Evolutionary conservation across 495 filamentous ascomycete species (phyloP), one percentile per base, ranked within the genome.

Genomic region (Pseudomonodictys pantanalensis): DNA sequence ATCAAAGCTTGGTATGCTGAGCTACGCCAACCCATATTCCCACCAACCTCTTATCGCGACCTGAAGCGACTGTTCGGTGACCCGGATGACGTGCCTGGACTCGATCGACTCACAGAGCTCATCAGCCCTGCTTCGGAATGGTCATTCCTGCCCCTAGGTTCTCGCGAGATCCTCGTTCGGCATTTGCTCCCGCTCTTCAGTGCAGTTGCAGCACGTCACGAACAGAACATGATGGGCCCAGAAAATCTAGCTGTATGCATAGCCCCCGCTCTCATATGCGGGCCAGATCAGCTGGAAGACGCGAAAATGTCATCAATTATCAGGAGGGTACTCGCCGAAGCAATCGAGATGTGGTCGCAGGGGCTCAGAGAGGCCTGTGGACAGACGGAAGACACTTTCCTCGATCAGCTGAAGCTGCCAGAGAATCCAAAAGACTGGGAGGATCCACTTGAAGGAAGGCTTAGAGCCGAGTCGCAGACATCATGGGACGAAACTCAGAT

Each of bases 1-100:
- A 77, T 83, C 62, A 83, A 83, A 63, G 33, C 74, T 6, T 83
- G 81, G 77, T 83, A 83, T 57, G 71, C 78, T 10, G 78, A 78
- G 46, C 75, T 83, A 0, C 74, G 74, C 12, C 72, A 77, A 45
- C 80, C 80, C 7, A 65, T 83, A 49, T 75, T 83, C 53, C 77
- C 81, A 0, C 64, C 63, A 20, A 68, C 71, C 20, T 68, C 60
- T 51, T 83, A 83, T 59, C 52, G 66, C 42, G 69, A 69, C 1
- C 32, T 78, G 33, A 68, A 69, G 42, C 68, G 68, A 26, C 60
- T 65, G 29, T 77, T 68, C 44, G 58, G 73, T 39, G 39, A 69
- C 48, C 54, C 59, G 10, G 64, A 72, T 15, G 39, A 67, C 18
- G 33, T 39, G 43, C 67, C 65, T 24, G 47, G 30, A 24, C 51